Conservation (phyloP, 805 yeast species). For the Hanseniaspora singularis region DNA sequence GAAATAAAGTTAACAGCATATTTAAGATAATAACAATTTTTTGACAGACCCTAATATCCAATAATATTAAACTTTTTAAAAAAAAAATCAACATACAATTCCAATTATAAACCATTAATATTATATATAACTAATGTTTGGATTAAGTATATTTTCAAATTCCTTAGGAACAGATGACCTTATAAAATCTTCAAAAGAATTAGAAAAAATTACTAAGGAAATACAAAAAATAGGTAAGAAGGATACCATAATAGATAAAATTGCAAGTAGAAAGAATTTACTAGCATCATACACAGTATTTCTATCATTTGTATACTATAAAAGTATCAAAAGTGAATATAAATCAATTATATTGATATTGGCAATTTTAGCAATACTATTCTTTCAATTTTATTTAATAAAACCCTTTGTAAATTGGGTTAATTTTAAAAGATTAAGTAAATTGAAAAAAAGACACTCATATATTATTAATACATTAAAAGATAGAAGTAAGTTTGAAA, state of each 20-base stretch:
- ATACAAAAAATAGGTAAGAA: slow-evolving; percentile 10
- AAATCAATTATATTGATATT: not conserved
- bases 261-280: not conserved
- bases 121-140: not conserved
- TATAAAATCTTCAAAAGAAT: slow-evolving; percentile 10
- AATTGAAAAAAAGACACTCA: slow-evolving; percentile 31
- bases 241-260: slow-evolving; percentile 8
- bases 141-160: not conserved
- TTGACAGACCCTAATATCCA: too few species aligned
- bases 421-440: slow-evolving; percentile 5
- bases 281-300: not conserved
- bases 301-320: not conserved
- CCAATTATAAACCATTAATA: not conserved
- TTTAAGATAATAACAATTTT: too few species aligned
- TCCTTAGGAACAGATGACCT: slow-evolving; percentile 7
- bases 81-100: not conserved
- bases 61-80: too few species aligned
- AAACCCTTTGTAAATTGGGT: slow-evolving; percentile 7
- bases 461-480: slow-evolving; percentile 55
- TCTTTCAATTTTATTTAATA: slow-evolving; percentile 2
- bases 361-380: not conserved
- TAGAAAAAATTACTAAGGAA: slow-evolving; percentile 8
- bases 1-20: too few species aligned
- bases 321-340: not conserved
- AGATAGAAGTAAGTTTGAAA: slow-evolving; percentile 58